phyloP scores from a whole-genome alignment of 306 rosid genomes.

The Cucumis hystrix region DNA sequence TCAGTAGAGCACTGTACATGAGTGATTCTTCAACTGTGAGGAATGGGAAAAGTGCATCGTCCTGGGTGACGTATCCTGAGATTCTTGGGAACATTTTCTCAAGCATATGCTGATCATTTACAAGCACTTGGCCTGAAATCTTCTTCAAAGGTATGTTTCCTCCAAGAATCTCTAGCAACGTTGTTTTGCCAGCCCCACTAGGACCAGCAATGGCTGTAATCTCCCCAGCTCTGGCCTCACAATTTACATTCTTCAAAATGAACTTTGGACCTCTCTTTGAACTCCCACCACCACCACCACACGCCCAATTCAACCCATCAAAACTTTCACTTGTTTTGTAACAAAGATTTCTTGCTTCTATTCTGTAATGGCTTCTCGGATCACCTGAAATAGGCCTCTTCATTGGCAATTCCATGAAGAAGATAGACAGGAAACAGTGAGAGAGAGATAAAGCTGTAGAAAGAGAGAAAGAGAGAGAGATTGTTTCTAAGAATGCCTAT shows the following conservation, averaged over 20 bases:
- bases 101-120: constrained; percentile 48
- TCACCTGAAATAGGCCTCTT: constrained; percentile 18
- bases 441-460: background rate
- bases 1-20: constrained; percentile 66
- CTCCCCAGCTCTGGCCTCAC: constrained; percentile 73
- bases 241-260: constrained; percentile 61
- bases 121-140: constrained; percentile 60
- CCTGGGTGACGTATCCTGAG: constrained; percentile 75
- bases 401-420: constrained; percentile 37
- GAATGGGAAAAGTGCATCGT: constrained; percentile 69
- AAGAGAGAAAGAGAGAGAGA: constrained; percentile 7
- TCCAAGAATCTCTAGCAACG: constrained; percentile 77
- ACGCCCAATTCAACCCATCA: constrained; percentile 32
- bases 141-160: constrained; percentile 42
- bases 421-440: constrained; percentile 12
- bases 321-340: constrained; percentile 45
- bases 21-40: constrained; percentile 90
- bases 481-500: constrained; percentile 10
- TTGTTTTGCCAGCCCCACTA: constrained; percentile 98
- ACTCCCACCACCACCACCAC: constrained; percentile 30
- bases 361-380: constrained; percentile 25
- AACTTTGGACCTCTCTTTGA: constrained; percentile 25
- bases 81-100: constrained; percentile 32
- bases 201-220: constrained; percentile 91
- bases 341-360: constrained; percentile 54